Base-by-base conservation (phyloP, 768 basidiomycete genomes). In the Boletus fagicola region DNA sequence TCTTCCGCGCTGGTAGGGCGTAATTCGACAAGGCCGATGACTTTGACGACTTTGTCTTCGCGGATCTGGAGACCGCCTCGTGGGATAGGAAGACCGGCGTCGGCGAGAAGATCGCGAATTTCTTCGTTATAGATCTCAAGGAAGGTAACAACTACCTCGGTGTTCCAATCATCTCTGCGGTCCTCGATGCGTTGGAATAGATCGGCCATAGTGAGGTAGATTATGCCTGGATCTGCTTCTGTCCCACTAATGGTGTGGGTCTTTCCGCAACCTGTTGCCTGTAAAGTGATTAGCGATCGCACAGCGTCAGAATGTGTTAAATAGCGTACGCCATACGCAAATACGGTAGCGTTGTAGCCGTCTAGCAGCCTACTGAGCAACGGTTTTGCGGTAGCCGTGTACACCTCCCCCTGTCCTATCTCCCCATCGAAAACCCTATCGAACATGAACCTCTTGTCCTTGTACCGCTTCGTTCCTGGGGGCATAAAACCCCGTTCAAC, bases 201-300 rank as follows among this genome's bases (percentile, higher is more conserved):
- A 74, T 98, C 96, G 44, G 92, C 86, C 95, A 98, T 98, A 20
- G 94, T 94, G 57, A 93, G 81, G 74, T 98, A 94, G 71, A 98
- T 97, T 65, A 97, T 86, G 31, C 97, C 97, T 18, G 92, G 93
- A 70, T 96, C 90, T 22, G 72, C 69, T 45, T 89, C 87, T 38
- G 90, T 88, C 56, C 96, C 96, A 65, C 94, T 97, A 72, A 99
- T 98, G 20, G 97, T 99, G 74, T 98, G 95, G 5, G 97, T 99
- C 75, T 99, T 99, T 62, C 97, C 97, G 71, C 97, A 98, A n/a
- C 97, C 97, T n/a, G 97, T 98, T 24, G 97, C 97, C 97, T 98
- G 67, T 20, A 43, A 56, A 44, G 59, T 51, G 48, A 62, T 66
- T 53, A 49, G 61, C 47, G 30, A 62, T 30, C 53, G 51, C 26